Evolutionary conservation across 208 protist genomes (phyloP).

Genomic region (Leishmania major): DNA sequence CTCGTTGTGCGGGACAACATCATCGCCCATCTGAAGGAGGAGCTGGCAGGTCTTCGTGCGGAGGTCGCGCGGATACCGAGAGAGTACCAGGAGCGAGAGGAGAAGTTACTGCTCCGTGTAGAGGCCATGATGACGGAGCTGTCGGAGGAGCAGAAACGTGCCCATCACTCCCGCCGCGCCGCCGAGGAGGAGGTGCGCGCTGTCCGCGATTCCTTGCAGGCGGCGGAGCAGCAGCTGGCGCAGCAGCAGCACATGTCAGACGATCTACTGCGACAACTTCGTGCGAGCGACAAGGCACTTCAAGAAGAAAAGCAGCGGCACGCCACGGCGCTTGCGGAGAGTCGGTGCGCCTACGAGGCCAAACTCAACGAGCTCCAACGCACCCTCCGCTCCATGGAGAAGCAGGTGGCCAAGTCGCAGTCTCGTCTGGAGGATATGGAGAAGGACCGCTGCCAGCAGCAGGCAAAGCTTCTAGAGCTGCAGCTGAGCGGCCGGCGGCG

Average conservation of each 20-base stretch:
- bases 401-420: constrained; percentile 29
- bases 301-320: constrained; percentile 23
- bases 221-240: constrained; percentile 24
- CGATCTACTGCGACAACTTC: constrained; percentile 26
- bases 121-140: constrained; percentile 32
- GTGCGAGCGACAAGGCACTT: constrained; percentile 20
- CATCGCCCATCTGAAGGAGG: constrained; percentile 65
- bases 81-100: constrained; percentile 29
- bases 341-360: constrained; percentile 30
- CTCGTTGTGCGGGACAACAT: constrained; percentile 68
- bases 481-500: constrained; percentile 26
- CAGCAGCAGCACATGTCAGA: constrained; percentile 34
- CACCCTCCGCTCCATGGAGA: constrained; percentile 28
- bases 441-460: constrained; percentile 28
- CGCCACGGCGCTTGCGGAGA: constrained; percentile 28
- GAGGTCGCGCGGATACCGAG: constrained; percentile 22
- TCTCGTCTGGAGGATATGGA: constrained; percentile 37
- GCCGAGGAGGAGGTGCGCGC: constrained; percentile 29
- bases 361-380: constrained; percentile 31
- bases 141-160: constrained; percentile 23
- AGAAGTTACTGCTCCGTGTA: constrained; percentile 26
- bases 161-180: constrained; percentile 5
- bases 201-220: constrained; percentile 22
- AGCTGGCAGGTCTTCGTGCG: constrained; percentile 45
- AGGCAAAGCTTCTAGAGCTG: constrained; percentile 34